Base-by-base conservation (phyloP, 2,329 filamentous ascomycete species). In the Periconia digitata region DNA sequence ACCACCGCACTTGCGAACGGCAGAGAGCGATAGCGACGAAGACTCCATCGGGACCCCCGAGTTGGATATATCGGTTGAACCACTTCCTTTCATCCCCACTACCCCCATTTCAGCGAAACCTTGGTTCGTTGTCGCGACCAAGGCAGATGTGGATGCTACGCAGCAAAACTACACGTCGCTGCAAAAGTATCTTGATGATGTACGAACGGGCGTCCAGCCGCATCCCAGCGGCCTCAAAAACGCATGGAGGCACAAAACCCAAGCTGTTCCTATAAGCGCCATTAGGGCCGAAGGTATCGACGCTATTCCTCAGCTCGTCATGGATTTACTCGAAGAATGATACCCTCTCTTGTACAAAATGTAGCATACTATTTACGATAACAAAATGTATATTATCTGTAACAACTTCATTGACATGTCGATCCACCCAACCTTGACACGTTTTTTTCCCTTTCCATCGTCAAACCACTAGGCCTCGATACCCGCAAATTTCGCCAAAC, bases 81-180 rank as follows among this genome's bases (percentile, higher is more conserved):
- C 61, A 36, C 70, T 83, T 17, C 77, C 75, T 35, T 77, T 73
- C 20, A 69, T 81, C 27, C 70, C 72, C 32, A 73, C 81, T 10
- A 78, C 89, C n/a, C 84, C 87, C 35, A 95, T 97, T 56, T 88
- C 89, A n/a, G 83, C 83, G 27, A 99, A 99, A 74, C 92, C 94
- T 1, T 99, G 94, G 94, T 94, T 95, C 63, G 92, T 96, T 5
- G 85, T 96, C 37, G 92, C 90, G 1, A 96, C 92, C 17, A 97
- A 97, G 73, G 92, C 90, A 1, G 92, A 97, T 68, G 69, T 95
- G 46, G 83, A 85, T 3, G 81, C 81, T 3, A 95, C 94, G 2
- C 82, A 91, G 68, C 81, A 84, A 20, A 95, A 94, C 66, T 99
- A 90, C 68, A 72, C 71, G 29, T 72, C 75, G 43, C 74, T 99